Evolutionary conservation across 129 eudicot genomes (phyloP), one percentile per base, ranked within the genome.

Genomic region (Oenanthe sinensis): DNA sequence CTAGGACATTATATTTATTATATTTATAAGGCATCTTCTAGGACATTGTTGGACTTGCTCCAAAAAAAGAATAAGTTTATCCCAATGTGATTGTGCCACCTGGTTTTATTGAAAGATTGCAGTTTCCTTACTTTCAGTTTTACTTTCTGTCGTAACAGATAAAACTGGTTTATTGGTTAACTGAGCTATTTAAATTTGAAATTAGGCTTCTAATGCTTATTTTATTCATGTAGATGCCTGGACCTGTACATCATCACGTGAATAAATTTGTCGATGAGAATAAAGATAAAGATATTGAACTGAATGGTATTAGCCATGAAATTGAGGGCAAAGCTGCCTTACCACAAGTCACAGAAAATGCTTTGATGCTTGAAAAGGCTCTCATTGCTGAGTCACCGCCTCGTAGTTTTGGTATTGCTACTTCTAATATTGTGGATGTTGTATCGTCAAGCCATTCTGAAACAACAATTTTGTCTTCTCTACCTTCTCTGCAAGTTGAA

Each of bases 191-290:
- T 22, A 20, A 55, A 11, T 8, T 50, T 16, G 10, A 65, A 33
- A 72, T 81, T 49, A 67, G 54, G 73, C 45, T 85, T 80, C 79
- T 84, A 69, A 84, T 60, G 63, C 40, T 77, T 83, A 47, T 76
- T 65, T 30, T 24, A 22, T 78, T 79, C 74, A 49, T 86, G 77
- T 75, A 92, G 91, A 76, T 74, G 52, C 82, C 85, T 72, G 86
- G 63, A 54, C 73, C 58, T 69, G 77, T 71, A 70, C 79, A 70
- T 71, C 75, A 77, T 60, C 75, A 77, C 42, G 76, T 47, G 63
- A 83, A 86, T 74, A 78, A 71, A 48, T 76, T 79, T 28, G 82
- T 30, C 63, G 80, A 55, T 43, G 85, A 45, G 22, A 82, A 70
- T 49, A 75, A 82, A 73, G 77, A 73, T 81, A 49, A n/a, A 33